Percentiles rank a stretch among this genome's conserved stretches.
Evolutionary conservation across 2,329 filamentous ascomycete species (phyloP).

Genomic region (Scedosporium dehoogii): DNA sequence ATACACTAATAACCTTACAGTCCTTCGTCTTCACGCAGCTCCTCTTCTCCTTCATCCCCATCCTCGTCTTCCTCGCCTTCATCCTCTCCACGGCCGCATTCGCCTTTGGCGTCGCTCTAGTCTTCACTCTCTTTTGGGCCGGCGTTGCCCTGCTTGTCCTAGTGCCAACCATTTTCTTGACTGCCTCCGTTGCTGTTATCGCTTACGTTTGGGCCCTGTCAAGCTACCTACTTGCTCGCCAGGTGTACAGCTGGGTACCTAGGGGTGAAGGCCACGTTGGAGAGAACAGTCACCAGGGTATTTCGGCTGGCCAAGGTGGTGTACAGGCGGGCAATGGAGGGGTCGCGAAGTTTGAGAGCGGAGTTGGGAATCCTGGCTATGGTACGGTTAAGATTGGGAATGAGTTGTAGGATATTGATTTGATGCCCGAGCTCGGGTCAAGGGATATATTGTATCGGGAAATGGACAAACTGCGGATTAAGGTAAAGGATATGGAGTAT

Average conservation of each 20-base stretch:
- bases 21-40: conserved; percentile 59
- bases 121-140: conserved; percentile 60
- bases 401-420: not conserved
- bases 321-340: not conserved
- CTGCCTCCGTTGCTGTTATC: conserved; percentile 49
- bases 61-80: conserved; percentile 61
- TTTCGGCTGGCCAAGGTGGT: not conserved
- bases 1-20: conserved; percentile 25
- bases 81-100: conserved; percentile 51
- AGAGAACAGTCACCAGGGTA: not conserved
- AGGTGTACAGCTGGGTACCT: conserved; percentile 27
- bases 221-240: conserved; percentile 41
- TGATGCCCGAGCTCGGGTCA: too few relatives aligned
- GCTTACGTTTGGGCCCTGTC: conserved; percentile 59
- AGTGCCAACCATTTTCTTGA: conserved; percentile 58
- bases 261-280: not conserved
- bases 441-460: too few relatives aligned
- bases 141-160: conserved; percentile 58
- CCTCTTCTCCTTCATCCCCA: conserved; percentile 54
- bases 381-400: not conserved
- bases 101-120: conserved; percentile 48
- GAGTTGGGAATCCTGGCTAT: not conserved
- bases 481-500: too few relatives aligned
- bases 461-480: too few relatives aligned
- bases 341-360: not conserved